Evolutionary conservation across 306 rosid genomes (phyloP).

Genomic region (Lathyrus tuberosus): DNA sequence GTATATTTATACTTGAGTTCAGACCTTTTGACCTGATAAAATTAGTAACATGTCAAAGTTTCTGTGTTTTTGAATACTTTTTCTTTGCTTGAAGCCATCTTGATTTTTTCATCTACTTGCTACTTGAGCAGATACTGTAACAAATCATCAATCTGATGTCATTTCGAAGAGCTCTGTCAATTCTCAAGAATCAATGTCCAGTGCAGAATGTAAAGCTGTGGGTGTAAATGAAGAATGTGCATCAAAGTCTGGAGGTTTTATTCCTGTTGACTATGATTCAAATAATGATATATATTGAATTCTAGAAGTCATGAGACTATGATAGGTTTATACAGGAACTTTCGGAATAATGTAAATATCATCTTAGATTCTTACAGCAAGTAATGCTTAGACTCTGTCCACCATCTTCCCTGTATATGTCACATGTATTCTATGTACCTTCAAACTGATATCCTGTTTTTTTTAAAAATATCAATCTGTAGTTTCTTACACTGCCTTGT

Average conservation of each 20-base stretch:
- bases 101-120: conserved; percentile 36
- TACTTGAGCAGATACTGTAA: conserved; percentile 50
- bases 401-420: not conserved
- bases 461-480: not conserved
- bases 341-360: not conserved
- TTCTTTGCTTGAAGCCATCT: conserved; percentile 21
- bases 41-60: not conserved
- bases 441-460: not conserved
- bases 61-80: not conserved
- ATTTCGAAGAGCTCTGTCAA: conserved; percentile 48
- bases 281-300: not conserved
- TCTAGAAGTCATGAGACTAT: not conserved
- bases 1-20: not conserved
- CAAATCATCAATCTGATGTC: conserved; percentile 53
- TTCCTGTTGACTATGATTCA: conserved; percentile 15
- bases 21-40: not conserved
- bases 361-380: not conserved
- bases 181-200: conserved; percentile 52
- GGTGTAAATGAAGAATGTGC: conserved; percentile 53
- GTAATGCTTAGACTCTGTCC: conserved; percentile 1
- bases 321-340: conserved; percentile 1
- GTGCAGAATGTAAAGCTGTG: conserved; percentile 48
- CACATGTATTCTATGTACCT: not conserved
- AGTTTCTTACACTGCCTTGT: not conserved
- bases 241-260: conserved; percentile 59